Percentiles rank a stretch among this genome's conserved stretches.
Conservation (phyloP, 2,329 filamentous ascomycete species). For the Chalaropsis ovoidea region DNA sequence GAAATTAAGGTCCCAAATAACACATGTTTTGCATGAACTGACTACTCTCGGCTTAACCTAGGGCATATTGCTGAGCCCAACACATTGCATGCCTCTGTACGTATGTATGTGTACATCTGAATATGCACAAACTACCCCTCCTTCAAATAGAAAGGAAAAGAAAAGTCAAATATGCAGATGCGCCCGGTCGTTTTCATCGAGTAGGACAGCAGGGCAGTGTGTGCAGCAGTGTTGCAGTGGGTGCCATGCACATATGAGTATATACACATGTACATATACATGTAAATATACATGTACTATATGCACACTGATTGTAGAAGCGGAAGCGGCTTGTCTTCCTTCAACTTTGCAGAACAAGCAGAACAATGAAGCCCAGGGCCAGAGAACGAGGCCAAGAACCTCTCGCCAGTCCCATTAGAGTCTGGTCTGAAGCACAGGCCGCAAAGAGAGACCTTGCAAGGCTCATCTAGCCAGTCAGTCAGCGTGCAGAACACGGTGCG, state of each 20-base stretch:
- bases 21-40: neutral
- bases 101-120: neutral
- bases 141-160: neutral
- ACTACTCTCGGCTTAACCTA: neutral
- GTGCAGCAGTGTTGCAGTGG: neutral
- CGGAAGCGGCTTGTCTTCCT: neutral
- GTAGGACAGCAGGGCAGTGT: neutral
- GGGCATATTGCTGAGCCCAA: neutral
- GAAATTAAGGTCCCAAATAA: neutral
- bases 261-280: neutral
- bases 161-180: conserved; percentile 14
- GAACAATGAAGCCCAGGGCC: neutral
- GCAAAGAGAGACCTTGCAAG: no score
- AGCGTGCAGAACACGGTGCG: neutral
- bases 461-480: neutral
- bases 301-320: neutral
- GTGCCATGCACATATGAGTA: neutral
- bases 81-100: neutral
- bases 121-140: conserved; percentile 5
- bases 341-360: neutral
- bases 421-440: neutral
- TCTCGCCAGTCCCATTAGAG: neutral
- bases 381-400: neutral
- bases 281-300: neutral
- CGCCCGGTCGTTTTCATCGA: conserved; percentile 3